These are phyloP conservation scores for Sonneratia caseolaris DNA, from an alignment of 345 rosid species.

Conservation along the genomic window DNA sequence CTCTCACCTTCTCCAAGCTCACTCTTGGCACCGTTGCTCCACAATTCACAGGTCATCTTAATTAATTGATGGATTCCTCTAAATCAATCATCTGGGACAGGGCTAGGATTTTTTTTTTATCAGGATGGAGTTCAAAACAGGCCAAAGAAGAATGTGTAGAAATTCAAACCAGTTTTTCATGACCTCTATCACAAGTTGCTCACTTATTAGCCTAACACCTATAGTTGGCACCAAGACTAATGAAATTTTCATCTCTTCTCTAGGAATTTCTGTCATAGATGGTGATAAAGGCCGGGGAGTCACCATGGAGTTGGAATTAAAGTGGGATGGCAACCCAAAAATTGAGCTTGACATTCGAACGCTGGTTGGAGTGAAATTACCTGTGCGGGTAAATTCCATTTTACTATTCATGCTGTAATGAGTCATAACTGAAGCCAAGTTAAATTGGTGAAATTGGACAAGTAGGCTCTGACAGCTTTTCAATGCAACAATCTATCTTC, in stretches of 20 bases:
- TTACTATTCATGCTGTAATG: neutral
- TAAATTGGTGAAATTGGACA: neutral
- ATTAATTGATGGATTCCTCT: neutral
- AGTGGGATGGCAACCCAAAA: conserved; percentile 89
- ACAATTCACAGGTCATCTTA: conserved; percentile 65
- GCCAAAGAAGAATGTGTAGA: neutral
- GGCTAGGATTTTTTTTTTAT: neutral
- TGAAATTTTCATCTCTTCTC: neutral
- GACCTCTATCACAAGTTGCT: neutral
- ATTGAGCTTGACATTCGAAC: conserved; percentile 70
- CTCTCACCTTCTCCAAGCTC: conserved; percentile 67
- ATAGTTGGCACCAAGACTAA: neutral
- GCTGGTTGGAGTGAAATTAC: conserved; percentile 61
- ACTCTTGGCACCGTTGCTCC: conserved; percentile 97
- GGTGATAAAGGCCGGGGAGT: conserved; percentile 39
- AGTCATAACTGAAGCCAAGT: neutral
- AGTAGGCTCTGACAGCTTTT: neutral
- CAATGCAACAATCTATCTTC: conserved; percentile 10
- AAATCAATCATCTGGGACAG: neutral
- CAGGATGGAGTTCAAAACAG: neutral
- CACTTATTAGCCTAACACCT: neutral
- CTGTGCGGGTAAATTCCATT: conserved; percentile 50
- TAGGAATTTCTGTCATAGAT: conserved; percentile 70
- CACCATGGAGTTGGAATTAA: conserved; percentile 82
- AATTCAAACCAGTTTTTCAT: neutral